phyloP scores from a whole-genome alignment of 83 land plant species.

The Thuja plicata region DNA sequence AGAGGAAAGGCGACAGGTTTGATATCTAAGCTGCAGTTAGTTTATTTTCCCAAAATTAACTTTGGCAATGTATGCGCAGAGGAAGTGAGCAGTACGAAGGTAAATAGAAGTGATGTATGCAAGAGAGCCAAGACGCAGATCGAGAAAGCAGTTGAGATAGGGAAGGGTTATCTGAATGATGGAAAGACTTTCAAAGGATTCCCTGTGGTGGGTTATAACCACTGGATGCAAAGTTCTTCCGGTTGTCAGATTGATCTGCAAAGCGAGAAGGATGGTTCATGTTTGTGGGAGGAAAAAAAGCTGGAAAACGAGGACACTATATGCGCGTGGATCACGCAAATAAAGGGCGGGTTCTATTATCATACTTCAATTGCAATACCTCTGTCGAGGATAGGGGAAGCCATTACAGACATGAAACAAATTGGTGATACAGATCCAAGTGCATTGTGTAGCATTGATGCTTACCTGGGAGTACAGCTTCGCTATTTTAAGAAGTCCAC shows the following conservation, averaged over 20 bases:
- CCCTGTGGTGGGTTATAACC: constrained; percentile 27
- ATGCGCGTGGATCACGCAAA: constrained; percentile 25
- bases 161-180: constrained; percentile 17
- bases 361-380: constrained; percentile 25
- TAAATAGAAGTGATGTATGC: not conserved
- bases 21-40: no score
- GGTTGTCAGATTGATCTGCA: constrained; percentile 17
- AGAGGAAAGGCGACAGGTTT: no score
- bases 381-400: constrained; percentile 1
- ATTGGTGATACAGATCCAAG: constrained; percentile 1
- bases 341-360: constrained; percentile 12
- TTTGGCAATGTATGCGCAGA: not conserved
- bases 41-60: not conserved
- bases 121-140: not conserved
- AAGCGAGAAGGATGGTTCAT: not conserved
- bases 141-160: not conserved
- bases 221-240: constrained; percentile 25
- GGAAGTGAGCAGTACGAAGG: not conserved
- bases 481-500: constrained; percentile 15
- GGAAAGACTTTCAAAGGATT: constrained; percentile 22
- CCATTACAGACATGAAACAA: constrained; percentile 25
- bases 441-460: constrained; percentile 18
- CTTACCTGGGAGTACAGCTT: constrained; percentile 17
- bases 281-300: not conserved
- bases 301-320: not conserved